Evolutionary conservation across 495 filamentous ascomycete species (phyloP), one percentile per base, ranked within the genome.

Genomic region (Hyaloscypha bicolor): DNA sequence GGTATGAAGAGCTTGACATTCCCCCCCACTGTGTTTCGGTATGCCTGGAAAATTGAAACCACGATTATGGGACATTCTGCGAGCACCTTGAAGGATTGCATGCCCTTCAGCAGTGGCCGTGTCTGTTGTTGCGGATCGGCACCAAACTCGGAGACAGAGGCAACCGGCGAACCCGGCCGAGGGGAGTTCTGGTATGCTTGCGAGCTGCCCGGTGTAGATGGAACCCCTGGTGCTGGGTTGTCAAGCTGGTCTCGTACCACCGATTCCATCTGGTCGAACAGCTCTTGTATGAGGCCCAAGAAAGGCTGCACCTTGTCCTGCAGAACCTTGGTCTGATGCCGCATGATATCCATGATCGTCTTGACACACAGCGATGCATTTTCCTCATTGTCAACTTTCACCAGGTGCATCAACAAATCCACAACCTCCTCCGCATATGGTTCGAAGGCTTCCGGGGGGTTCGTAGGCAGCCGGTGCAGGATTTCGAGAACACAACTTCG

Each of bases 81-180:
- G 19, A 98, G 85, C 39, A 99, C 96, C 77, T 98, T 99, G 84
- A 99, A 99, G 6, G 94, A 97, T 77, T 97, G 91, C 94, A 97
- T 97, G 21, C 96, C 95, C 75, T 90, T 93, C 51, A 93, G 79
- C 30, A 98, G 78, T 30, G 90, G 88, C 64, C 94, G 88, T 32
- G 87, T 90, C 60, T 91, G 85, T 76, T 94, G 93, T 68, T 94
- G 91, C 48, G 76, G 75, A 69, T 95, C 93, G 12, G 86, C 82
- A 14, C 86, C 89, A 12, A 94, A 80, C 60, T 98, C 94, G 48
- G 88, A 83, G 11, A 85, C 85, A 4, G 92, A 88, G 6, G 93
- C 90, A 16, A 93, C 88, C 32, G 96, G 96, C 12, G 96, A 98
- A 51, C 88, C 92, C 6, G 96, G 93, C 53, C 93, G 89, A 9